Evolutionary conservation across 1,139 yeast genomes (phyloP), one percentile per base, ranked within the genome.

Genomic region (Magnusiomyces tetraspermus): DNA sequence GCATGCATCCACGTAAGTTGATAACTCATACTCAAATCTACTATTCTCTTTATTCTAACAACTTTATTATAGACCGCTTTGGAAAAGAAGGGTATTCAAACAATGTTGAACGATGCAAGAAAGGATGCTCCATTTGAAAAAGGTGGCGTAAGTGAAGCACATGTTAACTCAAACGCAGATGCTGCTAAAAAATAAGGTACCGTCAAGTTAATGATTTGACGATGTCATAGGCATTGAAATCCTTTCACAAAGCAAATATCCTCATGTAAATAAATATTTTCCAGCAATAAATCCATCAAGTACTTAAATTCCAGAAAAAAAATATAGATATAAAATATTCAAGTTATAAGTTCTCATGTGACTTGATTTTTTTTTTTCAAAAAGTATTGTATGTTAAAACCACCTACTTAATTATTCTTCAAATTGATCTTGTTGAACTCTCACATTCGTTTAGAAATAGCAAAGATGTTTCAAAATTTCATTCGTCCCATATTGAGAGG

Each of bases 1-100:
- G 82, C 82, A 19, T 92, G 98, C 71, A 83, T 92, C 48, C 84
- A 88, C 63, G 79, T 78, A 50, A 53, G 76, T 67, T 31, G n/a
- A n/a, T 21, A 38, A 28, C 24, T 21, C 2, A 11, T 46, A 37
- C 21, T n/a, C 17, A 5, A 3, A 13, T 26, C 8, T 37, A 6
- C 11, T n/a, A n/a, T 24, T 30, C 17, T 33, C 17, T 21, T 31
- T 23, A 13, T 45, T 19, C 6, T 17, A 40, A 40, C 10, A 4
- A 21, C 4, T 10, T 38, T 48, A n/a, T 24, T 13, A 3, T 54
- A 73, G 76, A 58, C 76, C 10, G 92, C 92, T 36, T 73, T 87
- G 59, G 80, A 82, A 37, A 78, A 76, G 55, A 83, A 82, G 63
- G 88, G 87, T 33, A 80, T 85, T 60, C 77, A 83, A 67, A 85